These are phyloP conservation scores for Cicer yamashitae DNA, from an alignment of 306 rosid genomes.

Conservation along the genomic window DNA sequence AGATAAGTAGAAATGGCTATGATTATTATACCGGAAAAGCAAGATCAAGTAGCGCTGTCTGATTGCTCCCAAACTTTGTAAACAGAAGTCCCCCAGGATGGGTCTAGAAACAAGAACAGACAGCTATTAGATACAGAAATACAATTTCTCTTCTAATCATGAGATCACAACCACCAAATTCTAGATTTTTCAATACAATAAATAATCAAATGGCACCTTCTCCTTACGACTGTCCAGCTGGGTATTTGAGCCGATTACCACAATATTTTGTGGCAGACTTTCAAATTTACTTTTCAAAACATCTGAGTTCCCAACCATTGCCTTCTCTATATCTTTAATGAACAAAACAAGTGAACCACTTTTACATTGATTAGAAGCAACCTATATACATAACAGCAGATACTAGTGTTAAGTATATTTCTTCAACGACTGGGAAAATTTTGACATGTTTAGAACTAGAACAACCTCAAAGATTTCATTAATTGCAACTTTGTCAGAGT, in stretches of 20 bases:
- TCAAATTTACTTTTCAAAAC: constrained; percentile 75
- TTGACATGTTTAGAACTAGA: constrained; percentile 29
- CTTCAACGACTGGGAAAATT: constrained; percentile 34
- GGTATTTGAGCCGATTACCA: constrained; percentile 85
- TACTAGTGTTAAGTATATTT: constrained; percentile 36
- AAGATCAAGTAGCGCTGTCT: constrained; percentile 95
- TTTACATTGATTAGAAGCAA: constrained; percentile 72
- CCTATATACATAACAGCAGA: constrained; percentile 52
- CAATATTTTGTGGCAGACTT: constrained; percentile 74
- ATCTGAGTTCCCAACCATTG: constrained; percentile 69
- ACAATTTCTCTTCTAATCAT: constrained; percentile 1
- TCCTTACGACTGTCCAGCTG: constrained; percentile 89
- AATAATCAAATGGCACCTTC: constrained; percentile 63
- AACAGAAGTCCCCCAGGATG: constrained; percentile 87
- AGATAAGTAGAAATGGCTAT: constrained; percentile 13
- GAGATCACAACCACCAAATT: constrained; percentile 11
- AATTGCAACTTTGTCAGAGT: constrained; percentile 74
- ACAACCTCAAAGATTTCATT: constrained; percentile 87
- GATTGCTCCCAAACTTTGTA: constrained; percentile 87
- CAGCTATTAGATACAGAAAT: constrained; percentile 32
- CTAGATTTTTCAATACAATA: constrained; percentile 27
- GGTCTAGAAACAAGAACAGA: constrained; percentile 55
- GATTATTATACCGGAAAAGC: constrained; percentile 80
- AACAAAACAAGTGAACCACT: constrained; percentile 72
- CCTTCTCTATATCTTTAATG: constrained; percentile 88